These are phyloP conservation scores for Pseudozyma hubeiensis DNA, from an alignment of 1,284 basidiomycete species.

Conservation along the genomic window DNA sequence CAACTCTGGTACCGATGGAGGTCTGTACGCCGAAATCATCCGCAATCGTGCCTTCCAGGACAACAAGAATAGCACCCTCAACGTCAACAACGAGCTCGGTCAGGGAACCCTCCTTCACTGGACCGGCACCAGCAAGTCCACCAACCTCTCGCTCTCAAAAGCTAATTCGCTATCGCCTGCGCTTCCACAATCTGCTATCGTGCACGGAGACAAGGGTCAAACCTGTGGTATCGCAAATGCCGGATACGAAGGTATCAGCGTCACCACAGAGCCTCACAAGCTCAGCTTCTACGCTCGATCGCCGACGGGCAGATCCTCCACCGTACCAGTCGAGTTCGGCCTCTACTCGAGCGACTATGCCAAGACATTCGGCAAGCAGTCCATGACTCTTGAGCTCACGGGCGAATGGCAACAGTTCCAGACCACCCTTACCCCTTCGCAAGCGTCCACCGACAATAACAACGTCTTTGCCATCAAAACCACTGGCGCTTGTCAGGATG, in stretches of 20 bases:
- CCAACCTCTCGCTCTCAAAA: constrained; percentile 28
- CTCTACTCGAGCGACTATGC: constrained; percentile 32
- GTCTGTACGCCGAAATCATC: constrained; percentile 55
- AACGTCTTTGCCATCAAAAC: constrained; percentile 51
- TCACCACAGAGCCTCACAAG: constrained; percentile 32
- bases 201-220: constrained; percentile 18
- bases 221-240: constrained; percentile 41
- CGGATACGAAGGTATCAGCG: constrained; percentile 46
- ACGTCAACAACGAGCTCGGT: constrained; percentile 24
- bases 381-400: constrained; percentile 21
- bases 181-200: constrained; percentile 38
- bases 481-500: constrained; percentile 17
- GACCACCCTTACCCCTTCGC: constrained; percentile 21
- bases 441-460: constrained; percentile 20
- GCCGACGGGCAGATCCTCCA: constrained; percentile 12
- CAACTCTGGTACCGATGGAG: constrained; percentile 54
- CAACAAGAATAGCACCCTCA: constrained; percentile 13
- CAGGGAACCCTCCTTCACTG: constrained; percentile 39
- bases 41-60: constrained; percentile 51
- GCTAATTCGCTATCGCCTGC: constrained; percentile 23
- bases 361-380: constrained; percentile 19
- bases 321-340: constrained; percentile 26
- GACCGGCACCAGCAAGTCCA: constrained; percentile 14
- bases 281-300: constrained; percentile 50
- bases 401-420: constrained; percentile 47